Evolutionary conservation across 306 rosid species (phyloP), one percentile per base, ranked within the genome.

Genomic region (Trifolium dubium): DNA sequence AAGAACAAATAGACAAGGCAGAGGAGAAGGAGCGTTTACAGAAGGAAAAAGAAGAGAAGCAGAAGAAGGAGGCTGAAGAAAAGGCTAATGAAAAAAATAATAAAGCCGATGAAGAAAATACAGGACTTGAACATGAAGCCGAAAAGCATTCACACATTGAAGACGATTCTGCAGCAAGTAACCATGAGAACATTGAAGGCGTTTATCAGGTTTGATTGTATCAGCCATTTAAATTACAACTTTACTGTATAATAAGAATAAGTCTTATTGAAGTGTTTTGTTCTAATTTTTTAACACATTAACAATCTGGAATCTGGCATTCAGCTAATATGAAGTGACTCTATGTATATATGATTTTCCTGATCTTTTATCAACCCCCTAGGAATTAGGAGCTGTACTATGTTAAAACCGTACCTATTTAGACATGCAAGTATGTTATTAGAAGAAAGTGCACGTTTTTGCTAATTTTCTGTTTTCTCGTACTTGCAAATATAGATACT

Each of bases 1-100:
- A 92, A 78, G 99, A 95, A 82, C 95, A 87, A 78, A 89, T 95
- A 82, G 99, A 92, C 65, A 92, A 88, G 89, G 93, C 83, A 29
- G 99, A 92, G 84, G 97, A 91, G 92, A 86, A 86, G 83, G 97
- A 89, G 67, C 96, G 89, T 6, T 76, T 89, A 49, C 80, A 15
- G 81, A 92, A 82, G 83, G 97, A 86, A 79, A 81, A 76, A 74
- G 88, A 86, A 76, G 90, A 84, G 84, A 83, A 73, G 74, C 75
- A 83, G 83, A 87, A 85, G 82, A 85, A 72, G 71, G 92, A 88
- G 78, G 88, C 84, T 2, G 87, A 85, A 78, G 87, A 85, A 83
- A 86, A 91, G 76, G 82, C 83, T 49, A 60, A 50, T 73, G 77
- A 73, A 62, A 85, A 72, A 71, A 55, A 46, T 15, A 28, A 47